Evolutionary conservation across 768 basidiomycete species (phyloP).

Genomic region (Lentinula sp.): DNA sequence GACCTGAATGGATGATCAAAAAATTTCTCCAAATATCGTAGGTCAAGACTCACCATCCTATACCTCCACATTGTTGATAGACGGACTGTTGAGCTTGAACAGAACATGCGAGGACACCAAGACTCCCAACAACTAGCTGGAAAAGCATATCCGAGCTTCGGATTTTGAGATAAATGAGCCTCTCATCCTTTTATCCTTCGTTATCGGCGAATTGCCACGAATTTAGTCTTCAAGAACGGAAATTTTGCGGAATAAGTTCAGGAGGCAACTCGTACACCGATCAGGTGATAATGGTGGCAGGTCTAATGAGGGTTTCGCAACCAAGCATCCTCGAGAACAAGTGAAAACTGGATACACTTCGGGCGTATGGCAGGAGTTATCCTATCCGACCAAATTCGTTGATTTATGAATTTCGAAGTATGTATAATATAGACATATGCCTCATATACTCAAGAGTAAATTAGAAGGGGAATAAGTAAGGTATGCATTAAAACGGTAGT

Average conservation of each 20-base stretch:
- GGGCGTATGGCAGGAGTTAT: too few relatives aligned
- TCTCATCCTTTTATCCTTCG: neutral
- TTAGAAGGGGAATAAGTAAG: neutral
- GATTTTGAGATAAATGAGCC: neutral
- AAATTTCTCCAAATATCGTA: neutral
- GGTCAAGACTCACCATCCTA: conserved; percentile 33
- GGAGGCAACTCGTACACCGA: neutral
- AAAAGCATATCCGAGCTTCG: neutral
- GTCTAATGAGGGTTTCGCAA: neutral
- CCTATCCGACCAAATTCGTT: neutral
- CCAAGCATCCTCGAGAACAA: too few relatives aligned
- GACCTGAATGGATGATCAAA: conserved; percentile 26
- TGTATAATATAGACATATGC: neutral
- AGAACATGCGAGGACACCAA: conserved; percentile 15
- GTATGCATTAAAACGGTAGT: neutral
- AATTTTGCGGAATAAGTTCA: neutral
- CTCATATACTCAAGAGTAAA: neutral
- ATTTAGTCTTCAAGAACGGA: neutral
- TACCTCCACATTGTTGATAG: conserved; percentile 46
- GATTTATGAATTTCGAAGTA: neutral
- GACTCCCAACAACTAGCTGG: conserved; percentile 11
- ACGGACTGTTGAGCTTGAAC: conserved; percentile 32
- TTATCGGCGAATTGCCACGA: neutral
- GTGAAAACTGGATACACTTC: too few relatives aligned
- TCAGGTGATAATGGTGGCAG: neutral